Evolutionary conservation across 306 rosid genomes (phyloP), one percentile per base, ranked within the genome.

Genomic region (Prunus fruticosa): DNA sequence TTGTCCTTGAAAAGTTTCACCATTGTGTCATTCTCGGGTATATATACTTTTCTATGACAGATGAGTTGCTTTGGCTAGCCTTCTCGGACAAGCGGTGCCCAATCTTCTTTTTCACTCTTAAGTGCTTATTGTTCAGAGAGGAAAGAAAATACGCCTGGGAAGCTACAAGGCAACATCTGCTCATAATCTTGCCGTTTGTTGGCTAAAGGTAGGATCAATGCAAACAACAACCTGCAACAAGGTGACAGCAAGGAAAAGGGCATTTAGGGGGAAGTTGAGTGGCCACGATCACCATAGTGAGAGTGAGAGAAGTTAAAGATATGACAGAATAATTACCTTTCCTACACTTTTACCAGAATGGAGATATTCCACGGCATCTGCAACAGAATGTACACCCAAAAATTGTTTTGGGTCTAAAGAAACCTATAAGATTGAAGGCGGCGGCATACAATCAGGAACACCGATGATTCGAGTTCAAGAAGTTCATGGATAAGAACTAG

Each of bases 261-360:
- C 12, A 7, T 15, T 32, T 41, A 6, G 8, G 38, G 57, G 49
- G 58, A 51, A 27, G 15, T 5, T 30, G 22, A 15, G 6, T 49
- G 0, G 57, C 7, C 34, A 60, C 9, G 18, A 27, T 12, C 41
- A 11, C 10, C 60, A 57, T 15, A 60, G 11, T 58, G 53, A 46
- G 50, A 57, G 2, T 68, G 72, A 76, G 51, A 46, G 22, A 10
- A 64, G 43, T 23, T 57, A 51, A 49, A 11, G 41, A 51, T 38
- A 8, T 20, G 46, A 50, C 64, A 61, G 62, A 76, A 28, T 75
- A 76, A 51, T 57, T 92, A 95, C 98, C 98, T 95, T 95, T 60
- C 98, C 98, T 28, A 92, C 91, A 77, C 98, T 95, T 83, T 88
- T 88, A 8, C 98, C 98, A 34, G 98, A 95, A 84, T 95, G 97